Conservation (phyloP, 371 early-diverging fungal genomes). For the Smittium culicis region DNA sequence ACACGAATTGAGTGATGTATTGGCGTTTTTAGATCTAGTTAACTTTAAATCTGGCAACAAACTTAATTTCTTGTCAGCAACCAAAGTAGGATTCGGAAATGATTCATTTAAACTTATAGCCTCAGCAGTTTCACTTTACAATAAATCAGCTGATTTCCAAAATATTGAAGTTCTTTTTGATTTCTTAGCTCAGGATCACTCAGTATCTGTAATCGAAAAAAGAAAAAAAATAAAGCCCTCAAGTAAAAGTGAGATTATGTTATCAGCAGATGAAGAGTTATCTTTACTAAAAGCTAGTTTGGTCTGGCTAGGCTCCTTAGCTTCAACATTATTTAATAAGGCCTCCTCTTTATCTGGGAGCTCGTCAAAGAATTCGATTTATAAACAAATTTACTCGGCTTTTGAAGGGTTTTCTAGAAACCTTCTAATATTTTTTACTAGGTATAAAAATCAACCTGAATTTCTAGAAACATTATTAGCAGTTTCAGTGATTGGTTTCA, state of each 20-base stretch:
- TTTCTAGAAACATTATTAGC: slow-evolving; percentile 1
- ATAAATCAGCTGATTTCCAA: slow-evolving; percentile 15
- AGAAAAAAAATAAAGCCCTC: too few species aligned
- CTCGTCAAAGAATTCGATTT: background rate
- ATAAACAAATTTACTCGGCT: background rate
- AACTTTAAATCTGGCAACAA: background rate
- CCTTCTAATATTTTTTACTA: background rate
- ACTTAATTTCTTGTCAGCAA: background rate
- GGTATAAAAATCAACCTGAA: background rate
- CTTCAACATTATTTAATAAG: background rate
- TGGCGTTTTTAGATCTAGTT: background rate
- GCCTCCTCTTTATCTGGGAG: background rate
- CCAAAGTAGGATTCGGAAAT: background rate
- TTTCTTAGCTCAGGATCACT: slow-evolving; percentile 24
- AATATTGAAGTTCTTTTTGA: slow-evolving; percentile 15
- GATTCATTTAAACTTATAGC: slow-evolving; percentile 5
- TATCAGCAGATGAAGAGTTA: background rate
- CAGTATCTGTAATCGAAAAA: slow-evolving; percentile 10
- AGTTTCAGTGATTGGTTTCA: background rate
- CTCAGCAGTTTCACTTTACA: slow-evolving; percentile 20
- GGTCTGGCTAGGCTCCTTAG: background rate
- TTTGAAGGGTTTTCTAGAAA: background rate
- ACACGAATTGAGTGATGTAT: background rate
- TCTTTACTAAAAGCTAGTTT: background rate
- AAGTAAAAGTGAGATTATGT: background rate